Conservation (phyloP, 768 basidiomycete species). For the Suillus luteus region DNA sequence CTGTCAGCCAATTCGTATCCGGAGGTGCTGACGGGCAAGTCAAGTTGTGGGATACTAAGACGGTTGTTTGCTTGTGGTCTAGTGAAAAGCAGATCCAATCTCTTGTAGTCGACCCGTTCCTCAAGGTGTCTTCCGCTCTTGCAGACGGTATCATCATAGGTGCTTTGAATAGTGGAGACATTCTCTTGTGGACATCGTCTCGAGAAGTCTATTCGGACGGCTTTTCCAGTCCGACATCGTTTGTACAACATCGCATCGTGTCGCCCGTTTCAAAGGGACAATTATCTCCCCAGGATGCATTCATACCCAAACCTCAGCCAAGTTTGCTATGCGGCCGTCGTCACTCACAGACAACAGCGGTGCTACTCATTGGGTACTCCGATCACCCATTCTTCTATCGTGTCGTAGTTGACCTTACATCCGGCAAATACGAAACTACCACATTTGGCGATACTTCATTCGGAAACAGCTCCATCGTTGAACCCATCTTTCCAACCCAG, state of each 20-base stretch:
- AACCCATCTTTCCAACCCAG: conserved; percentile 44
- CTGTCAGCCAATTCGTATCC: conserved; percentile 44
- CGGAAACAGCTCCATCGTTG: conserved; percentile 51
- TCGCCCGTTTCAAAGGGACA: conserved; percentile 33
- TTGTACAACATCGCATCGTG: conserved; percentile 37
- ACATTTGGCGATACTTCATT: conserved; percentile 55
- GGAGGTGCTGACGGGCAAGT: conserved; percentile 64
- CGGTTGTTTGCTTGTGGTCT: conserved; percentile 62
- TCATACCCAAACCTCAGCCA: conserved; percentile 13
- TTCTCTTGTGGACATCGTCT: conserved; percentile 48
- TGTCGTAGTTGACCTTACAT: conserved; percentile 38
- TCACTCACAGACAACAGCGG: conserved; percentile 15
- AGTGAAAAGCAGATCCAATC: conserved; percentile 42
- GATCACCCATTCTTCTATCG: conserved; percentile 56
- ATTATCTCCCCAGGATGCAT: conserved; percentile 1
- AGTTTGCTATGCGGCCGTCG: conserved; percentile 16
- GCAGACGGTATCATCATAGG: conserved; percentile 48
- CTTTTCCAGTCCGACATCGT: conserved; percentile 17
- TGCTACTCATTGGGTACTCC: conserved; percentile 54
- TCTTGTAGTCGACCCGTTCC: conserved; percentile 49
- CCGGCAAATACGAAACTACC: conserved; percentile 34
- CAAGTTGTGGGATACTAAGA: conserved; percentile 72
- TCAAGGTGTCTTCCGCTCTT: conserved; percentile 49
- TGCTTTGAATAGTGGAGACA: conserved; percentile 57
- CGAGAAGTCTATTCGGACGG: conserved; percentile 10